Percentiles rank a stretch among this genome's conserved stretches.
These are phyloP conservation scores for Citrus sp. DNA, from an alignment of 345 rosid species.

Conservation along the genomic window DNA sequence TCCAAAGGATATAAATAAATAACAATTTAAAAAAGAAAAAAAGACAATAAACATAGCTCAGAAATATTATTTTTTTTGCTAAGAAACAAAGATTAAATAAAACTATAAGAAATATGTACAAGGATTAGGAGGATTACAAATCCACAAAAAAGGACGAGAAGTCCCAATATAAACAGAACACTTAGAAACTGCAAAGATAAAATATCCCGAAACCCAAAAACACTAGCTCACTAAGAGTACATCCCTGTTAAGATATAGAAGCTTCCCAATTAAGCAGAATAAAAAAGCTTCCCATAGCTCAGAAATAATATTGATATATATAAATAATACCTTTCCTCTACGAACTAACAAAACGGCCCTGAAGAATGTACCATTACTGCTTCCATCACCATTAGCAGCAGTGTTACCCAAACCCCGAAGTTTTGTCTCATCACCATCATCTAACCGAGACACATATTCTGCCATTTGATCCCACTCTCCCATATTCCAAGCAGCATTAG, in stretches of 20 bases:
- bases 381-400: conserved; percentile 86
- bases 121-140: too few relatives aligned
- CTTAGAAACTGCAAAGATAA: too few relatives aligned
- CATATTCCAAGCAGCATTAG: conserved; percentile 98
- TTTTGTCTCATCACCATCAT: conserved; percentile 94
- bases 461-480: conserved; percentile 99
- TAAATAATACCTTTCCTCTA: conserved; percentile 57
- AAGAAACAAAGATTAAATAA: too few relatives aligned
- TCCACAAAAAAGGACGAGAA: too few relatives aligned
- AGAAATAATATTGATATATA: neutral
- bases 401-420: conserved; percentile 79
- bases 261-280: too few relatives aligned
- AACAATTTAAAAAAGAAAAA: neutral
- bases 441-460: conserved; percentile 90
- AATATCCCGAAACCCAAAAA: too few relatives aligned
- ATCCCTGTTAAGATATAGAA: too few relatives aligned
- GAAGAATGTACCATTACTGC: conserved; percentile 92
- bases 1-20: conserved; percentile 2
- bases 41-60: neutral
- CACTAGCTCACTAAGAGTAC: too few relatives aligned
- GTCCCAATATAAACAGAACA: too few relatives aligned
- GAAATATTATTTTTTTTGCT: too few relatives aligned
- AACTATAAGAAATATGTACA: too few relatives aligned
- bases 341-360: conserved; percentile 92
- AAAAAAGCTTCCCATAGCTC: neutral